These are phyloP conservation scores for Spathaspora passalidarum DNA, from an alignment of 805 yeast genomes.

Conservation along the genomic window DNA sequence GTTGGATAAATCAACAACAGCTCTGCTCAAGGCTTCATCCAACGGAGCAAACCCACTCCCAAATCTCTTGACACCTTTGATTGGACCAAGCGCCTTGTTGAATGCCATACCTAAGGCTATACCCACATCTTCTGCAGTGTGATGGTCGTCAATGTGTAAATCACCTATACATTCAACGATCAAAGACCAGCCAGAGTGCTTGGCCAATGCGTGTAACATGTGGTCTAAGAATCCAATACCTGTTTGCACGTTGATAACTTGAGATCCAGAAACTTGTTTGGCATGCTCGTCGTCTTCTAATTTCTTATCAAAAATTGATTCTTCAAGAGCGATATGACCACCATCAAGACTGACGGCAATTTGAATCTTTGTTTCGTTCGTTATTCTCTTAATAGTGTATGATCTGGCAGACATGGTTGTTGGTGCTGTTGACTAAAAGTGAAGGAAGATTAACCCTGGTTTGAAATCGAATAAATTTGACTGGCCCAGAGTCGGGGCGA, in stretches of 20 bases:
- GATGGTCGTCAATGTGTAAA: slow-evolving; percentile 95
- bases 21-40: slow-evolving; percentile 93
- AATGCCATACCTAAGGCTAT: slow-evolving; percentile 89
- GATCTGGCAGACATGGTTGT: background rate
- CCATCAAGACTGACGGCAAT: slow-evolving; percentile 83
- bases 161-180: slow-evolving; percentile 91
- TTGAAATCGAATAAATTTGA: background rate
- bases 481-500: background rate
- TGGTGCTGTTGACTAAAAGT: background rate
- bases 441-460: no score
- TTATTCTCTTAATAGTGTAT: slow-evolving; percentile 54
- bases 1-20: slow-evolving; percentile 93
- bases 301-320: slow-evolving; percentile 49
- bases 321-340: slow-evolving; percentile 64
- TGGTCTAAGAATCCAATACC: slow-evolving; percentile 96
- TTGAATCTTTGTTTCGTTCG: slow-evolving; percentile 93
- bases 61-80: slow-evolving; percentile 87
- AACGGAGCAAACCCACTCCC: slow-evolving; percentile 94
- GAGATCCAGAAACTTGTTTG: slow-evolving; percentile 64
- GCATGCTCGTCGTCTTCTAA: slow-evolving; percentile 48
- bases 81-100: slow-evolving; percentile 83
- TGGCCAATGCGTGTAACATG: slow-evolving; percentile 95
- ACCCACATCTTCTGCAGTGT: slow-evolving; percentile 93
- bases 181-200: slow-evolving; percentile 95
- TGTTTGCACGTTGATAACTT: slow-evolving; percentile 75